phyloP scores from a whole-genome alignment of 352 stramenopile genomes.

The Phytopythium cucurbitacearum region DNA sequence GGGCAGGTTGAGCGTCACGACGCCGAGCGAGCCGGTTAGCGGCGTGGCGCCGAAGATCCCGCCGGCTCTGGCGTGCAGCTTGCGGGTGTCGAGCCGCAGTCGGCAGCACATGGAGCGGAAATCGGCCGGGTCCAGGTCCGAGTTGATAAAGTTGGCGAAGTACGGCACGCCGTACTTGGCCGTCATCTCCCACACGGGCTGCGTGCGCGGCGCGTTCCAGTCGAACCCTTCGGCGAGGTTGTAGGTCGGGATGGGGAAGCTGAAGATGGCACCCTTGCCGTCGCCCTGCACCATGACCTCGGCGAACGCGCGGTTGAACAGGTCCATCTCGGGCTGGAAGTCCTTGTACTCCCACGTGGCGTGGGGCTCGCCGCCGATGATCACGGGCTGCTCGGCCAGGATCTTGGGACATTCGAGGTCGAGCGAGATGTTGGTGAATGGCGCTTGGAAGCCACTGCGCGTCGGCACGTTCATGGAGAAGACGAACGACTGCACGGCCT shows the following conservation, averaged over 20 bases:
- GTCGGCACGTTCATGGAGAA: slow-evolving; percentile 25
- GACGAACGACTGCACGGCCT: slow-evolving; percentile 28
- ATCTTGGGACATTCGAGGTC: slow-evolving; percentile 21
- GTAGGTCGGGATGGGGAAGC: slow-evolving; percentile 28
- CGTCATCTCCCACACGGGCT: slow-evolving; percentile 24
- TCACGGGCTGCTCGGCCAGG: slow-evolving; percentile 15
- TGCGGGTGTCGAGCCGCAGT: slow-evolving; percentile 22
- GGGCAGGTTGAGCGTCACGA: slow-evolving; percentile 24
- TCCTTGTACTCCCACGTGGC: slow-evolving; percentile 21
- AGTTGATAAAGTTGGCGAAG: slow-evolving; percentile 30
- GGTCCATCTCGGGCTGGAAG: slow-evolving; percentile 26
- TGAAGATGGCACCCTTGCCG: slow-evolving; percentile 27
- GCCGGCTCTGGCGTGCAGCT: slow-evolving; percentile 20
- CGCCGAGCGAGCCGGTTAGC: slow-evolving; percentile 21
- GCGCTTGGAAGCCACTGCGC: slow-evolving; percentile 20
- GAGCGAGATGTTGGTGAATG: slow-evolving; percentile 26
- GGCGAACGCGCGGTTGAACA: slow-evolving; percentile 26
- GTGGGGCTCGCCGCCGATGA: slow-evolving; percentile 22
- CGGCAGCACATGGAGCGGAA: slow-evolving; percentile 25
- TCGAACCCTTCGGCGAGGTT: slow-evolving; percentile 25
- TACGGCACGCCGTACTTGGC: slow-evolving; percentile 26
- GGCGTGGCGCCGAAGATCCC: slow-evolving; percentile 24
- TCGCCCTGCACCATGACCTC: slow-evolving; percentile 27
- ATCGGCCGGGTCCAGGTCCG: slow-evolving; percentile 19
- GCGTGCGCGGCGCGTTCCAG: slow-evolving; percentile 20